A percentile compares a stretch with the other conserved stretches of the same genome.
Conservation (phyloP, 2,329 filamentous ascomycete species). For the Metarhizium anisopliae region DNA sequence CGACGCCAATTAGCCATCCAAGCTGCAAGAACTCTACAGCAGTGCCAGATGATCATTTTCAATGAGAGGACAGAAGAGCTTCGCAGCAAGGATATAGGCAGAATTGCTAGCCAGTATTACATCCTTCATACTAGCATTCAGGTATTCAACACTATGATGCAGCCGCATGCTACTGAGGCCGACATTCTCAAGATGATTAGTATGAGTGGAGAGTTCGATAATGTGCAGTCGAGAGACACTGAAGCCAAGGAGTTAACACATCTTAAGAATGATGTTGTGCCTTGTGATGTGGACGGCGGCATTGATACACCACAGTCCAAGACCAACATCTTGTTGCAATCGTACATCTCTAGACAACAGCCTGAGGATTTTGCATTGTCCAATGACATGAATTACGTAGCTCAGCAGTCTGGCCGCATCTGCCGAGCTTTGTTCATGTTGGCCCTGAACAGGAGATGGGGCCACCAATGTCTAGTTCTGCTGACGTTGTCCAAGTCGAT, state of each 20-base stretch:
- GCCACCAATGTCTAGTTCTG: constrained; percentile 85
- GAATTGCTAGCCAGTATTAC: constrained; percentile 96
- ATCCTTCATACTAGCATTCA: constrained; percentile 89
- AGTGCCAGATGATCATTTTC: constrained; percentile 98
- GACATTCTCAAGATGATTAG: constrained; percentile 95
- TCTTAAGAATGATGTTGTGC: constrained; percentile 60
- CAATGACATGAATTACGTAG: constrained; percentile 89
- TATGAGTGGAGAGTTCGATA: constrained; percentile 96
- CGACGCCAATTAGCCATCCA: constrained; percentile 80
- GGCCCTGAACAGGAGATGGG: constrained; percentile 89
- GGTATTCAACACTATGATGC: constrained; percentile 95
- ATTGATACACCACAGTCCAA: constrained; percentile 72
- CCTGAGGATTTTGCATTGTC: constrained; percentile 89
- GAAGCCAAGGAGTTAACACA: constrained; percentile 80
- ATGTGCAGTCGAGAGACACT: constrained; percentile 84
- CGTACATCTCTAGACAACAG: constrained; percentile 81
- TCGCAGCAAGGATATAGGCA: constrained; percentile 86
- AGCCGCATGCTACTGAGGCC: constrained; percentile 72
- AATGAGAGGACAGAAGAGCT: constrained; percentile 92
- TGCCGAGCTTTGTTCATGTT: constrained; percentile 96
- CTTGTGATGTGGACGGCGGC: constrained; percentile 70
- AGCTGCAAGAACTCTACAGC: constrained; percentile 76
- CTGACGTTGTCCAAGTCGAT: constrained; percentile 93
- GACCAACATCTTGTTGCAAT: constrained; percentile 90
- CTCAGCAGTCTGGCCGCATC: constrained; percentile 90